Conservation (phyloP, 2,329 filamentous ascomycete species). For the Nigrograna mackinnonii region DNA sequence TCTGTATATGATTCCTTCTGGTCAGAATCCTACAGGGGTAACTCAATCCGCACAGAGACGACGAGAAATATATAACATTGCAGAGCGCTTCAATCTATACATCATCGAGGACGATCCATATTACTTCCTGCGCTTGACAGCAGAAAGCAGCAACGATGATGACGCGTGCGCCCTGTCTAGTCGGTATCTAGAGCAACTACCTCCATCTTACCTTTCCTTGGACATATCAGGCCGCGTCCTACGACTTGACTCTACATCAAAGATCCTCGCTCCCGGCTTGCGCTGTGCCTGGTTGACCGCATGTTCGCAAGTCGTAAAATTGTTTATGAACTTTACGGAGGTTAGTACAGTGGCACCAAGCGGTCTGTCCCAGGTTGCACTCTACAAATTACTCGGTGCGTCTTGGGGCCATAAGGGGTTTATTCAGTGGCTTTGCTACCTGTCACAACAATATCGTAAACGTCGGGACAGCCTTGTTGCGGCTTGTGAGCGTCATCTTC, state of each 20-base stretch:
- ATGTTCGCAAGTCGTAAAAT: constrained; percentile 24
- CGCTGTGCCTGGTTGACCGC: constrained; percentile 35
- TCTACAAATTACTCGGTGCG: constrained; percentile 1
- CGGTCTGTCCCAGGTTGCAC: not conserved
- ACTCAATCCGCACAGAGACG: not conserved
- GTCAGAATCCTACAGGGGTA: constrained; percentile 1
- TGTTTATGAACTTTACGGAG: constrained; percentile 1
- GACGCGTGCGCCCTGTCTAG: not conserved
- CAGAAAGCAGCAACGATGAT: not conserved
- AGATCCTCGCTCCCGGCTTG: constrained; percentile 36
- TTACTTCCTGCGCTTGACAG: not conserved
- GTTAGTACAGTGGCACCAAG: not conserved
- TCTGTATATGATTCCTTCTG: not conserved
- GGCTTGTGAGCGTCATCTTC: not conserved
- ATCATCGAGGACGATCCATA: constrained; percentile 1
- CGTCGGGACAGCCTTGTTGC: not conserved
- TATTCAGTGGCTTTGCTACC: not conserved
- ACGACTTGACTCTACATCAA: constrained; percentile 34
- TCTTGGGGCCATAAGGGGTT: not conserved
- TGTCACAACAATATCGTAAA: not conserved
- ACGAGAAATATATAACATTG: not conserved
- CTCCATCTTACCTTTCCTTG: constrained; percentile 36
- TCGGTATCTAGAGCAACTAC: constrained; percentile 3
- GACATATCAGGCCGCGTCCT: constrained; percentile 36
- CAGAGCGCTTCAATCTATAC: not conserved